Conservation (phyloP, 2,329 filamentous ascomycete species). For the Penicillium sp. region DNA sequence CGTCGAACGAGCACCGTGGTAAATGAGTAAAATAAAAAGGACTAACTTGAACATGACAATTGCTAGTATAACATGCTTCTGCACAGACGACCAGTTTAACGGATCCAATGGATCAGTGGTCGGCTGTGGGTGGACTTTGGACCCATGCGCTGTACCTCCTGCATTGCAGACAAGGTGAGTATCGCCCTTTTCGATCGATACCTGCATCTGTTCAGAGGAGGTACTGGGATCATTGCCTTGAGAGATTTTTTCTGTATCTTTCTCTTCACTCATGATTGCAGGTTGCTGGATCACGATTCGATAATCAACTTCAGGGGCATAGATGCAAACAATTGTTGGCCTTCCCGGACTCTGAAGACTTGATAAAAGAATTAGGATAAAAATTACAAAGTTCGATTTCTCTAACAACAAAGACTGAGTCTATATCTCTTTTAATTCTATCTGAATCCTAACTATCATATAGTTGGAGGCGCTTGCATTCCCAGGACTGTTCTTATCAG, state of each 20-base stretch:
- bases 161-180: constrained; percentile 15
- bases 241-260: not conserved
- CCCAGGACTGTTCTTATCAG: not conserved
- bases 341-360: not conserved
- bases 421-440: not conserved
- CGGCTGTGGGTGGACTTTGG: constrained; percentile 49
- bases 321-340: not conserved
- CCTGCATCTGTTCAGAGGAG: not conserved
- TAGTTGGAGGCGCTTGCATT: not conserved
- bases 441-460: not conserved
- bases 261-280: constrained; percentile 6
- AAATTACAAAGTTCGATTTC: not conserved
- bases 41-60: constrained; percentile 62
- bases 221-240: not conserved
- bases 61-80: constrained; percentile 57
- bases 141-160: constrained; percentile 32
- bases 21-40: not conserved
- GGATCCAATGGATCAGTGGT: constrained; percentile 58
- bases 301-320: not conserved
- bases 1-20: too few relatives aligned
- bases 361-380: too few relatives aligned
- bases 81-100: constrained; percentile 58
- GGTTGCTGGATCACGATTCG: not conserved
- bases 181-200: constrained; percentile 9
- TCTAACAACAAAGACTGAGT: not conserved